These are phyloP conservation scores for Mentha longifolia DNA, from an alignment of 257 asterid genomes.

Conservation along the genomic window DNA sequence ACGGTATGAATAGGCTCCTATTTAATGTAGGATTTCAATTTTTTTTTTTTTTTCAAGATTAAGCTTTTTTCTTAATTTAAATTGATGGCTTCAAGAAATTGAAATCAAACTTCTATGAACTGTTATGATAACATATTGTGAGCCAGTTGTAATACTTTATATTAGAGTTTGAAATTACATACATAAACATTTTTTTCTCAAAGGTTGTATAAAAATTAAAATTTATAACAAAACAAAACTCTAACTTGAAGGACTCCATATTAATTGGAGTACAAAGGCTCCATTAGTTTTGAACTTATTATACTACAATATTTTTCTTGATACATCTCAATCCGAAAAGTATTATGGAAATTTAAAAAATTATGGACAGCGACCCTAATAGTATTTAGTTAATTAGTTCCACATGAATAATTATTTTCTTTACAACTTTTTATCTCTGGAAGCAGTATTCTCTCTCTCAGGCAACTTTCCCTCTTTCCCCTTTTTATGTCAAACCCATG, in stretches of 20 bases:
- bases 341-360: not conserved
- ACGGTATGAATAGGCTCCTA: not conserved
- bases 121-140: not conserved
- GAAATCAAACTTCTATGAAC: not conserved
- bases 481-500: slow-evolving; percentile 20
- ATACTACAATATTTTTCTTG: too few species aligned
- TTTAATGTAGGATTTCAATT: not conserved
- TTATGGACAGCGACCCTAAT: too few species aligned
- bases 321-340: not conserved
- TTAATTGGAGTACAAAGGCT: too few species aligned
- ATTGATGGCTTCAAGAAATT: not conserved
- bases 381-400: too few species aligned
- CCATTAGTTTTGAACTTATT: too few species aligned
- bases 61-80: not conserved
- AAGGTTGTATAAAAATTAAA: not conserved
- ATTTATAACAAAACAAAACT: too few species aligned
- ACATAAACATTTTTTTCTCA: not conserved
- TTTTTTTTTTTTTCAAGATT: slow-evolving; percentile 1
- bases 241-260: too few species aligned
- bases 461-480: not conserved
- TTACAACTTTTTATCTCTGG: not conserved
- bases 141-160: not conserved
- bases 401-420: too few species aligned
- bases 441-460: not conserved
- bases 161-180: too few species aligned